Percentiles rank a stretch among this genome's conserved stretches.
Conservation (phyloP, 495 filamentous ascomycete species). For the Penicillium tannophilum region DNA sequence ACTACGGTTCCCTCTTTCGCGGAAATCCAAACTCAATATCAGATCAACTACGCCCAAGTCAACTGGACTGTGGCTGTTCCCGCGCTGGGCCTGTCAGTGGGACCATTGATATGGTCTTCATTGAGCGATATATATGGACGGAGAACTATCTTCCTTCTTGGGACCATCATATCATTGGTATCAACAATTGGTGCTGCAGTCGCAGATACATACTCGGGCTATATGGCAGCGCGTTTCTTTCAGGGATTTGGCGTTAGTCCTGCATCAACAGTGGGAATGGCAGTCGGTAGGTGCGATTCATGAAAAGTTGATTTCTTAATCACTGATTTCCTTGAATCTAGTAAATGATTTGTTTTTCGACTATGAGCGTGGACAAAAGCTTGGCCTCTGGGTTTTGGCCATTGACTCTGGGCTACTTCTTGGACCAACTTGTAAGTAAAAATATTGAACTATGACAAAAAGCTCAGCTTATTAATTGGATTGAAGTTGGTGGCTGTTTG, state of each 20-base stretch:
- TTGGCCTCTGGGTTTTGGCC: conserved; percentile 65
- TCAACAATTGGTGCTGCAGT: conserved; percentile 56
- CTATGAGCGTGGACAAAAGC: conserved; percentile 60
- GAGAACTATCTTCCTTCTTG: conserved; percentile 54
- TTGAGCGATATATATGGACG: conserved; percentile 61
- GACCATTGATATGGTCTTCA: conserved; percentile 61
- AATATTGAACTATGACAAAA: too few relatives aligned
- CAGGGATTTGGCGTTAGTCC: conserved; percentile 64
- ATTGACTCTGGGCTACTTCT: conserved; percentile 58
- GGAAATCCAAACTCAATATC: conserved; percentile 52
- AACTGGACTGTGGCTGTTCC: conserved; percentile 69
- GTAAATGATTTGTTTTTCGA: conserved; percentile 59
- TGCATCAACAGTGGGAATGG: conserved; percentile 61
- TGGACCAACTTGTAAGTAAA: conserved; percentile 47
- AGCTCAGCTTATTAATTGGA: not conserved
- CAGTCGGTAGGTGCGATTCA: conserved; percentile 42
- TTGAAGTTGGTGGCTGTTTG: conserved; percentile 58
- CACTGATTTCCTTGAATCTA: conserved; percentile 4
- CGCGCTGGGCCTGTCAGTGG: conserved; percentile 58
- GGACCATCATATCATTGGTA: conserved; percentile 55
- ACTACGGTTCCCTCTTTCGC: conserved; percentile 62
- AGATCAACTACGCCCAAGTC: conserved; percentile 51
- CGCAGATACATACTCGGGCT: conserved; percentile 47
- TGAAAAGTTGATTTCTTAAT: not conserved
- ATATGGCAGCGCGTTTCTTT: conserved; percentile 64